phyloP scores from a whole-genome alignment of 179 eudicot genomes.

The Drosera spatulata region DNA sequence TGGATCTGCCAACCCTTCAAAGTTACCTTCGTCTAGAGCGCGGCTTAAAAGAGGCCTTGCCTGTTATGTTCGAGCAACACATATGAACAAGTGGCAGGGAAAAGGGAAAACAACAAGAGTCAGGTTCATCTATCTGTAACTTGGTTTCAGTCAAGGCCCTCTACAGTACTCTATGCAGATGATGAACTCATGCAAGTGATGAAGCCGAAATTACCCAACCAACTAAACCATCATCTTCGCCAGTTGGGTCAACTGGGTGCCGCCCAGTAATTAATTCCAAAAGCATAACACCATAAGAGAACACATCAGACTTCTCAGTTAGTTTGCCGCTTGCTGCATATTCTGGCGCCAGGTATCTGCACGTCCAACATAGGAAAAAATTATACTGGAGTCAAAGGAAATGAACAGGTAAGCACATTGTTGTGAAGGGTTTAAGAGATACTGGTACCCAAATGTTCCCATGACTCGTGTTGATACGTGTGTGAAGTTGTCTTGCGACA shows the following conservation, averaged over 20 bases:
- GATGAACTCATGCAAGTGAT: not conserved
- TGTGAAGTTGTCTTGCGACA: constrained; percentile 65
- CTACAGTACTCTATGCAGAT: too few species aligned
- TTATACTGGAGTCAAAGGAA: too few species aligned
- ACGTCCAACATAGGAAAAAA: not conserved
- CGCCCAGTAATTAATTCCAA: constrained; percentile 90
- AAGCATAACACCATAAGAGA: constrained; percentile 95
- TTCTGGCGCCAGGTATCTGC: constrained; percentile 90
- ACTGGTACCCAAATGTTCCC: constrained; percentile 97
- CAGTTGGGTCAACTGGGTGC: constrained; percentile 58
- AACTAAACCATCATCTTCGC: constrained; percentile 86
- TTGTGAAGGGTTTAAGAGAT: not conserved
- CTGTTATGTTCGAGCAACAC: too few species aligned
- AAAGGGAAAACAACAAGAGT: too few species aligned
- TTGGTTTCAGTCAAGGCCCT: too few species aligned
- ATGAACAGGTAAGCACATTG: too few species aligned
- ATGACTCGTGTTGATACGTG: constrained; percentile 88
- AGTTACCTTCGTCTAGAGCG: constrained; percentile 42
- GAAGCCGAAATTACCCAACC: constrained; percentile 64
- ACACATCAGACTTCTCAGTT: constrained; percentile 92
- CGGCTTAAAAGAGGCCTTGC: constrained; percentile 43
- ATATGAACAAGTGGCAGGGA: too few species aligned
- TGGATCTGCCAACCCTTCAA: constrained; percentile 36
- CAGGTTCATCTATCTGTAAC: too few species aligned
- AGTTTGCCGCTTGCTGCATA: constrained; percentile 96